Evolutionary conservation across 768 basidiomycete genomes (phyloP).

Genomic region (Exsudoporus frostii): DNA sequence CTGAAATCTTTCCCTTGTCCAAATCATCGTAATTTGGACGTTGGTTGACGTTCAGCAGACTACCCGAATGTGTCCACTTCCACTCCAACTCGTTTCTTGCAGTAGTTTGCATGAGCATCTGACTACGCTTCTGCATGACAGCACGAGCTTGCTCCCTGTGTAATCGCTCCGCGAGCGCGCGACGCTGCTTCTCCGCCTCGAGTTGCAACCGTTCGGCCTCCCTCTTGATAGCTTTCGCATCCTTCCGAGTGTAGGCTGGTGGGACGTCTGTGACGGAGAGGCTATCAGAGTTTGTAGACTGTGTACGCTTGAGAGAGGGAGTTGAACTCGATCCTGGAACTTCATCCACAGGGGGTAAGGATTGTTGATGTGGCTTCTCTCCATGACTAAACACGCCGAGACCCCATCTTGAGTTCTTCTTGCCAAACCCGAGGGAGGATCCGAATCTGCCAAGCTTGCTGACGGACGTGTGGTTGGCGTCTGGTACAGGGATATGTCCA

Average conservation of each 20-base stretch:
- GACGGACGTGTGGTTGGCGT: conserved; percentile 39
- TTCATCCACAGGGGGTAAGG: conserved; percentile 73
- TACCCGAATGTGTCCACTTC: conserved; percentile 44
- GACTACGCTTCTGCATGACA: conserved; percentile 86
- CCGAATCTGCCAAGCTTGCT: conserved; percentile 58
- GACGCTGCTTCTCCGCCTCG: conserved; percentile 83
- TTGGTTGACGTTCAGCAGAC: conserved; percentile 40
- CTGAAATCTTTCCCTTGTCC: conserved; percentile 50
- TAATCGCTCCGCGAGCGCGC: conserved; percentile 67
- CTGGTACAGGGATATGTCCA: conserved; percentile 36
- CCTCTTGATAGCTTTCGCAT: conserved; percentile 77
- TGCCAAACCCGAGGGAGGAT: conserved; percentile 57
- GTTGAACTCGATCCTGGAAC: conserved; percentile 52
- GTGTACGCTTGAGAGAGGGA: conserved; percentile 72
- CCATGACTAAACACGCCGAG: conserved; percentile 67
- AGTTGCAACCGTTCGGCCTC: conserved; percentile 73
- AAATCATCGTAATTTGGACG: conserved; percentile 28
- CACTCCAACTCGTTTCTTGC: conserved; percentile 60
- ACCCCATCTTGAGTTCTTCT: conserved; percentile 67
- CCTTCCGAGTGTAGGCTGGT: conserved; percentile 42
- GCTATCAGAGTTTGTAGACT: conserved; percentile 74
- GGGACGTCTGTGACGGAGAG: conserved; percentile 53
- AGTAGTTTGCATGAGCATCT: conserved; percentile 59
- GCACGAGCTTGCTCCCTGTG: conserved; percentile 88
- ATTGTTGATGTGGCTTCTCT: conserved; percentile 62